These are phyloP conservation scores for Fusarium irregulare DNA, from an alignment of 2,329 filamentous ascomycete species.

Conservation along the genomic window DNA sequence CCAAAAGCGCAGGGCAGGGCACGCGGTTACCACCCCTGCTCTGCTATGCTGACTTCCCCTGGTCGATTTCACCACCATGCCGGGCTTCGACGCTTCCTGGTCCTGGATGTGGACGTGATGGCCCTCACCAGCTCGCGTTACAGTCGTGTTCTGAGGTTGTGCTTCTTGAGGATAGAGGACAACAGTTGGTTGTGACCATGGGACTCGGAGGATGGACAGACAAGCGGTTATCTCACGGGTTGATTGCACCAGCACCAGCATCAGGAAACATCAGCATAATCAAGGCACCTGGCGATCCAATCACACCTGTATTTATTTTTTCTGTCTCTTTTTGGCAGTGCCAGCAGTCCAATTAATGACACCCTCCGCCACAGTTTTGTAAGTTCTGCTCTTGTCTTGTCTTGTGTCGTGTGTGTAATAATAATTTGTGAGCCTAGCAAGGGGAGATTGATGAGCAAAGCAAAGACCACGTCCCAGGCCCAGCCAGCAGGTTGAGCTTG, in stretches of 20 bases:
- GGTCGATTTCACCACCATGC: constrained; percentile 41
- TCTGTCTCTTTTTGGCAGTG: neutral
- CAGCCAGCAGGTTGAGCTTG: constrained; percentile 29
- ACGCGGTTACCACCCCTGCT: constrained; percentile 33
- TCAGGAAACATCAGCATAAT: constrained; percentile 15
- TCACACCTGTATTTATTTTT: constrained; percentile 24
- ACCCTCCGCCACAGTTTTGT: constrained; percentile 46
- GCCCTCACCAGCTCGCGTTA: constrained; percentile 35
- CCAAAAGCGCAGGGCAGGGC: constrained; percentile 34
- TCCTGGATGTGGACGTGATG: constrained; percentile 37
- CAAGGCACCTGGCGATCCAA: constrained; percentile 21
- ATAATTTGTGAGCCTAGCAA: constrained; percentile 37
- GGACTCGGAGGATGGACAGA: constrained; percentile 24
- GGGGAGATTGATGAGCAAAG: constrained; percentile 42
- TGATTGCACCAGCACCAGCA: constrained; percentile 8
- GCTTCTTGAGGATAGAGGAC: constrained; percentile 22
- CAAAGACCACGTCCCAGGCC: constrained; percentile 35
- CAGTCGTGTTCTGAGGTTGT: constrained; percentile 29
- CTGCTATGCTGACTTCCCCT: constrained; percentile 33
- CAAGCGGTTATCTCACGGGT: constrained; percentile 8
- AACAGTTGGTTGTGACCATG: constrained; percentile 27
- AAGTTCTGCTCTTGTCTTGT: constrained; percentile 3
- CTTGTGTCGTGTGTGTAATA: constrained; percentile 9
- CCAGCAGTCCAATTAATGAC: constrained; percentile 1
- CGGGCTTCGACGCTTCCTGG: constrained; percentile 14